Evolutionary conservation across 495 filamentous ascomycete genomes (phyloP).

Genomic region (Mytilinidion resinicola): DNA sequence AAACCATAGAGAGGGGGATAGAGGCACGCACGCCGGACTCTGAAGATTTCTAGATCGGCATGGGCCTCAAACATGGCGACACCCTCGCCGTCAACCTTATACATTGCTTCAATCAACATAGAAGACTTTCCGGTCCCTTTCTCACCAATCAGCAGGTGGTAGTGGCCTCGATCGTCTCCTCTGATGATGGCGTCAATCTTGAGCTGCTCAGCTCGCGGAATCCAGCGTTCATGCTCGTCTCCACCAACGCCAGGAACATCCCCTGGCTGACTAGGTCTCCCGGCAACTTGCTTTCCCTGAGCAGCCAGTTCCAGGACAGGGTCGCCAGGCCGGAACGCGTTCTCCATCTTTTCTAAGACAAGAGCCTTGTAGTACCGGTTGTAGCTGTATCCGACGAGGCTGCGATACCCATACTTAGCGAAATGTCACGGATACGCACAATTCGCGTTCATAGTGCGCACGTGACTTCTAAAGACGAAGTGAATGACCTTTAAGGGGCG

Average conservation of each 20-base stretch:
- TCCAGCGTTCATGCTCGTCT: conserved; percentile 67
- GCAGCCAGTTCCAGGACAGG: conserved; percentile 85
- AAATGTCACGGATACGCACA: too few species aligned
- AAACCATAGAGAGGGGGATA: too few species aligned
- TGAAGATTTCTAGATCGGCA: conserved; percentile 90
- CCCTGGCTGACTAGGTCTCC: conserved; percentile 7
- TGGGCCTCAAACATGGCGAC: conserved; percentile 94
- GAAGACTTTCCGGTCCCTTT: conserved; percentile 94
- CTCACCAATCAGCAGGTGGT: conserved; percentile 90
- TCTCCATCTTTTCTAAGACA: conserved; percentile 81
- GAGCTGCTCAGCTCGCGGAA: conserved; percentile 70
- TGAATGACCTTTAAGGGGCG: too few species aligned
- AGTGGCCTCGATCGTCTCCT: conserved; percentile 66
- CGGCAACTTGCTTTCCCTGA: conserved; percentile 26
- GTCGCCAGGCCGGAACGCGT: conserved; percentile 89
- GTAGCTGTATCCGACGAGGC: conserved; percentile 74
- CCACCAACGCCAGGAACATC: conserved; percentile 27
- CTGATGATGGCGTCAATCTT: conserved; percentile 71
- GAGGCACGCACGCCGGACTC: conserved; percentile 48
- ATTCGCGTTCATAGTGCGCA: too few species aligned
- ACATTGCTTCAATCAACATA: conserved; percentile 93
- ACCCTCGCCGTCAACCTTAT: conserved; percentile 76
- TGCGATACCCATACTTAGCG: conserved; percentile 29
- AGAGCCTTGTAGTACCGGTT: conserved; percentile 83
- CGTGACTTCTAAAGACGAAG: too few species aligned